These are phyloP conservation scores for Endothia cerciana DNA, from an alignment of 2,329 filamentous ascomycete species.

Conservation along the genomic window DNA sequence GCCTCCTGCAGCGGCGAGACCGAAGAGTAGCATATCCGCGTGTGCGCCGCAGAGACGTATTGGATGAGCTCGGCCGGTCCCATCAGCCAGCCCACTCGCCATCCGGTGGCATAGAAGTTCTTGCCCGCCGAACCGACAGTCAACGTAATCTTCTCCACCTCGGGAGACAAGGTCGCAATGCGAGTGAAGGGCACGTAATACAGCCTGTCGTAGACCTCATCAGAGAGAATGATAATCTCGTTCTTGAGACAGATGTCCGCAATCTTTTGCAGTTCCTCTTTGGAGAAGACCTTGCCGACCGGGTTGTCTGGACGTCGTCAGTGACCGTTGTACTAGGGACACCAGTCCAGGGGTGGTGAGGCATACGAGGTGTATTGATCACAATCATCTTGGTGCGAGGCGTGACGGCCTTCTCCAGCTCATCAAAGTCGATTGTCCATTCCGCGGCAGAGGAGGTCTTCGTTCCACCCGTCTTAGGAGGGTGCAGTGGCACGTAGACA, in stretches of 20 bases:
- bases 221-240: slow-evolving; percentile 89
- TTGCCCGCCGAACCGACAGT: slow-evolving; percentile 97
- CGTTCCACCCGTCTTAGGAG: slow-evolving; percentile 77
- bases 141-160: slow-evolving; percentile 84
- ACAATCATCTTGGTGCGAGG: slow-evolving; percentile 96
- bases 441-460: slow-evolving; percentile 84
- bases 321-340: background rate
- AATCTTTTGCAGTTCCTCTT: slow-evolving; percentile 80
- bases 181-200: slow-evolving; percentile 96
- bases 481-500: slow-evolving; percentile 92
- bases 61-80: slow-evolving; percentile 87
- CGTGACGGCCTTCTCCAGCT: slow-evolving; percentile 81
- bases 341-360: slow-evolving; percentile 15
- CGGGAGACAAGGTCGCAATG: slow-evolving; percentile 86
- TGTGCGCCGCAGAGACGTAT: slow-evolving; percentile 90
- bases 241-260: slow-evolving; percentile 89
- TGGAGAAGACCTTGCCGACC: slow-evolving; percentile 92
- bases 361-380: slow-evolving; percentile 69
- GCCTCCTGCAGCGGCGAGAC: slow-evolving; percentile 95
- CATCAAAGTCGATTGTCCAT: slow-evolving; percentile 84
- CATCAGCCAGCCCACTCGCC: slow-evolving; percentile 94
- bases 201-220: slow-evolving; percentile 92
- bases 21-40: slow-evolving; percentile 92
- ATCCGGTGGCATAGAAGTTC: slow-evolving; percentile 97
- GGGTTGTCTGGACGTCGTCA: slow-evolving; percentile 71